Evolutionary conservation across 2,329 filamentous ascomycete species (phyloP).

Genomic region (Apiospora sp.): DNA sequence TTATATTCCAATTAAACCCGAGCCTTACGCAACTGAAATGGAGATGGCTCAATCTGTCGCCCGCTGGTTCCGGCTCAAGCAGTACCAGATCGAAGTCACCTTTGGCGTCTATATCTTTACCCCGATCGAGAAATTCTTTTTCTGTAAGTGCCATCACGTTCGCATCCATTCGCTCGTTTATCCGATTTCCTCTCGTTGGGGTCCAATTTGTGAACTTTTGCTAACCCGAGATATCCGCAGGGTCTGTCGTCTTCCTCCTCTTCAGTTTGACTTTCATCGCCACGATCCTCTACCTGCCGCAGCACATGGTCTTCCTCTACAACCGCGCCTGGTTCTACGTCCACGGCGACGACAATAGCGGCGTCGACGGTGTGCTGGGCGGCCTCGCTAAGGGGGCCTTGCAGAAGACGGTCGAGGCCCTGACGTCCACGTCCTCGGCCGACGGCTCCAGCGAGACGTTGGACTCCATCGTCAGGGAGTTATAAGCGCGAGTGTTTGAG

Average conservation of each 20-base stretch:
- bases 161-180: neutral
- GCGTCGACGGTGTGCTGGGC: slow-evolving; percentile 25
- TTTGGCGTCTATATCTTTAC: slow-evolving; percentile 98
- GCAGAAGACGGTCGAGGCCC: slow-evolving; percentile 32
- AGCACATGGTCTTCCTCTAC: slow-evolving; percentile 84
- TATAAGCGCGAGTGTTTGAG: slow-evolving; percentile 38
- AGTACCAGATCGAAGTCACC: slow-evolving; percentile 98
- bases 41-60: slow-evolving; percentile 61
- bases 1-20: neutral
- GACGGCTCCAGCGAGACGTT: slow-evolving; percentile 39
- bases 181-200: slow-evolving; percentile 3
- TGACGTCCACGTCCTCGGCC: slow-evolving; percentile 36
- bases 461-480: slow-evolving; percentile 46
- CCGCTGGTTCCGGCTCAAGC: slow-evolving; percentile 91
- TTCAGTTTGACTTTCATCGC: slow-evolving; percentile 87
- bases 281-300: slow-evolving; percentile 89
- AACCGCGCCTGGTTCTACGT: slow-evolving; percentile 95
- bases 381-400: slow-evolving; percentile 47
- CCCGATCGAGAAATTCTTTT: slow-evolving; percentile 93
- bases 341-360: slow-evolving; percentile 73
- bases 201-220: neutral
- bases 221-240: slow-evolving; percentile 54
- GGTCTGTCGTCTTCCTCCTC: slow-evolving; percentile 91
- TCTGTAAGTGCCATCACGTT: slow-evolving; percentile 73
- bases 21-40: slow-evolving; percentile 40